These are phyloP conservation scores for Podospora comata DNA, from an alignment of 495 filamentous ascomycete genomes.

Conservation along the genomic window DNA sequence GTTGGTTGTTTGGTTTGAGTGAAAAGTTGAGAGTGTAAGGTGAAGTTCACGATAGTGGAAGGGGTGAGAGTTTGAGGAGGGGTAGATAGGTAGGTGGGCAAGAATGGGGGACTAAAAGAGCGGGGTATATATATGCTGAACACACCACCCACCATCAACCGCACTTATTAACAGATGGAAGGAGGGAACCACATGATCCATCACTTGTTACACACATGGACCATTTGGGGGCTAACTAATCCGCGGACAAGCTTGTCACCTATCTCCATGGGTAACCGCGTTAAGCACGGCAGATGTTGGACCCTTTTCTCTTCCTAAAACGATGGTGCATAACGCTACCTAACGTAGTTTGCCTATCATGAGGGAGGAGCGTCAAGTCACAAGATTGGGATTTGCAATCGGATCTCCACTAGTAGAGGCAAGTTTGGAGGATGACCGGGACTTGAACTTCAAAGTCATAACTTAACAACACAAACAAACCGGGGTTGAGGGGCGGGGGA, in stretches of 20 bases:
- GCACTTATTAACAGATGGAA: background rate
- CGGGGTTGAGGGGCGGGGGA: too few relatives aligned
- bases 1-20: background rate
- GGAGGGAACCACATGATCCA: background rate
- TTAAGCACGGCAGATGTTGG: background rate
- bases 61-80: background rate
- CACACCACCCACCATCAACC: background rate
- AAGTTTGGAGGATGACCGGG: background rate
- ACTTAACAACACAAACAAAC: background rate
- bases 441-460: background rate
- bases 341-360: background rate
- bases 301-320: background rate
- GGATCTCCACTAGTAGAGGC: background rate
- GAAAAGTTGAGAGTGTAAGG: background rate
- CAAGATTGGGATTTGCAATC: conserved; percentile 4
- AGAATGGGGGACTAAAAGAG: background rate
- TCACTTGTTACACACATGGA: background rate
- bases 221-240: background rate
- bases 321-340: background rate
- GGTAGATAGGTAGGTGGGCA: background rate
- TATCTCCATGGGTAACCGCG: background rate
- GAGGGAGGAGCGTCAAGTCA: background rate
- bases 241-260: too few relatives aligned
- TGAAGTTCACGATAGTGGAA: background rate
- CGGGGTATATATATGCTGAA: conserved; percentile 1